phyloP scores from a whole-genome alignment of 2,329 filamentous ascomycete genomes.

The Fusarium sp. region DNA sequence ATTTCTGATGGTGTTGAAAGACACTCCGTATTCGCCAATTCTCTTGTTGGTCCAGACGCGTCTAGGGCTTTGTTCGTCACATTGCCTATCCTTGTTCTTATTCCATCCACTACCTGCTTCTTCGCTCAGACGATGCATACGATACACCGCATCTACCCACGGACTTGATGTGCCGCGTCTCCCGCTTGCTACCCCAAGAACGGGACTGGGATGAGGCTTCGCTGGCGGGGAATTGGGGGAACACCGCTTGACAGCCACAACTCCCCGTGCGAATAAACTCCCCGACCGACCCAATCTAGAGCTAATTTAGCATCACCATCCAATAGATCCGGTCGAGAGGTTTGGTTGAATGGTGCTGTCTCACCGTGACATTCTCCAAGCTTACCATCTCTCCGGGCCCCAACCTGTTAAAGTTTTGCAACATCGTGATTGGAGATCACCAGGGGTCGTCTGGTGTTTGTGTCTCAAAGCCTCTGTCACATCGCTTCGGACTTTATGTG shows the following conservation, averaged over 20 bases:
- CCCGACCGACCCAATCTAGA: conserved; percentile 1
- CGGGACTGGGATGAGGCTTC: not conserved
- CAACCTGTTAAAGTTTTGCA: not conserved
- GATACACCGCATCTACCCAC: not conserved
- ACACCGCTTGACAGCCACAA: not conserved
- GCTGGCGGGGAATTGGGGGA: not conserved
- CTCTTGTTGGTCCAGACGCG: not conserved
- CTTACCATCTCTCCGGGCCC: not conserved
- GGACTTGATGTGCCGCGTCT: conserved; percentile 1
- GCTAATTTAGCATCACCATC: not conserved
- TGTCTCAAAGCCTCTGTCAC: not conserved
- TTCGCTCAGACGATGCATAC: not conserved
- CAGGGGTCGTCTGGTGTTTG: conserved; percentile 23
- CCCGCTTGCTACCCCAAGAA: not conserved
- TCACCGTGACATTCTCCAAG: not conserved
- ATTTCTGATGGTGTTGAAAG: not conserved
- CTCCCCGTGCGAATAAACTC: conserved; percentile 1
- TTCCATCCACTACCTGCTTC: not conserved
- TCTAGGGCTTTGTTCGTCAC: not conserved
- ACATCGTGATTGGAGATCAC: conserved; percentile 17
- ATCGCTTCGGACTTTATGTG: not conserved
- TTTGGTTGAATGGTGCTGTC: not conserved
- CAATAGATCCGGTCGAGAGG: not conserved
- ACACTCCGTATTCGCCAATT: not conserved
- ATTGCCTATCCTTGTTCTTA: not conserved